These are phyloP conservation scores for Euryodendron excelsum DNA, from an alignment of 148 eudicot species.

Conservation along the genomic window DNA sequence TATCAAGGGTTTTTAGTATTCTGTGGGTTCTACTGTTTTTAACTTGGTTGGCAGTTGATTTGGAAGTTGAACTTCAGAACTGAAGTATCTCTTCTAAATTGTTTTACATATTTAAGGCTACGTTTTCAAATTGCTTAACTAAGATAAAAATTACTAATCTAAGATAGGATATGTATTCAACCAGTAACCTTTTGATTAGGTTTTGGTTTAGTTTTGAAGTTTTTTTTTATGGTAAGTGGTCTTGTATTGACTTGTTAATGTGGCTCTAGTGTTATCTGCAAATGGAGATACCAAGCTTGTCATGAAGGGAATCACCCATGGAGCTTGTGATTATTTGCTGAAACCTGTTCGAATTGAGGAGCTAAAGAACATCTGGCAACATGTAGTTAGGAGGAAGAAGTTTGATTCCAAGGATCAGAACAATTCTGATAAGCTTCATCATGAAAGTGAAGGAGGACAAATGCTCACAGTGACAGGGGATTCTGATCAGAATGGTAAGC, in stretches of 20 bases:
- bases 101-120: no score
- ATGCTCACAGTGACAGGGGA: slow-evolving; percentile 23
- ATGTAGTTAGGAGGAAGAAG: slow-evolving; percentile 53
- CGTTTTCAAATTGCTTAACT: no score
- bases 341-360: slow-evolving; percentile 66
- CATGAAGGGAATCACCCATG: slow-evolving; percentile 68
- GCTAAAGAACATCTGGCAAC: slow-evolving; percentile 71
- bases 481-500: slow-evolving; percentile 42
- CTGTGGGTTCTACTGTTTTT: not conserved
- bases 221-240: not conserved
- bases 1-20: not conserved
- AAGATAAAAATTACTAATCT: no score
- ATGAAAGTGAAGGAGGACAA: slow-evolving; percentile 35
- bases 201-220: not conserved
- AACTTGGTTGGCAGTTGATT: not conserved
- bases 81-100: not conserved
- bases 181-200: not conserved
- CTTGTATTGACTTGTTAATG: not conserved
- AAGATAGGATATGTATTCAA: no score
- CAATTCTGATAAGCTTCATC: slow-evolving; percentile 31
- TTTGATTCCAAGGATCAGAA: slow-evolving; percentile 33
- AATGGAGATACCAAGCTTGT: slow-evolving; percentile 63
- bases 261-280: slow-evolving; percentile 53
- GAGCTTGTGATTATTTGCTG: slow-evolving; percentile 70
- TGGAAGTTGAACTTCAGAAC: not conserved